Evolutionary conservation across 306 rosid species (phyloP).

Genomic region (Sphenostylis stenocarpa): DNA sequence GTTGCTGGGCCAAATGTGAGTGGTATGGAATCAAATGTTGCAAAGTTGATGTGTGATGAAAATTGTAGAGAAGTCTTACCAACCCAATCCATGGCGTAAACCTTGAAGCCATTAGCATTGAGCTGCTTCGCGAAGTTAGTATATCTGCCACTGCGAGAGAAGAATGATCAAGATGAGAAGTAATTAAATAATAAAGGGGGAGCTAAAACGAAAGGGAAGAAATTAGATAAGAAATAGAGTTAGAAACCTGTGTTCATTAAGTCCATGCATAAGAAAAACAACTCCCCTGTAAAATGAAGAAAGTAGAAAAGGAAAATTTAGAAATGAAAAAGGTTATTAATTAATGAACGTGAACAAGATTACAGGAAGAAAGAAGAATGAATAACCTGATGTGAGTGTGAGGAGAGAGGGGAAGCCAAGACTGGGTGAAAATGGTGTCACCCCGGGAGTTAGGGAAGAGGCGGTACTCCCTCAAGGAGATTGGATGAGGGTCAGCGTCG

Average conservation of each 20-base stretch:
- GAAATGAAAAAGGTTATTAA: too few relatives aligned
- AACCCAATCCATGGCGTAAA: constrained; percentile 88
- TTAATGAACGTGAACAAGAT: too few relatives aligned
- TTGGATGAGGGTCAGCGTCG: neutral
- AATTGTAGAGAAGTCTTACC: constrained; percentile 44
- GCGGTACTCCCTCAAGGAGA: neutral
- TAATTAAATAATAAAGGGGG: neutral
- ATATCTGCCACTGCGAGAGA: constrained; percentile 69
- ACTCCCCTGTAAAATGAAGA: constrained; percentile 44
- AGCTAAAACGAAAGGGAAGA: neutral
- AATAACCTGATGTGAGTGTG: neutral
- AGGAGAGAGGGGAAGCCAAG: constrained; percentile 43
- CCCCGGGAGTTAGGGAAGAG: constrained; percentile 40
- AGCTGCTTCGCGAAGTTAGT: constrained; percentile 66
- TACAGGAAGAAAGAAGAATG: neutral
- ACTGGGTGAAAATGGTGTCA: constrained; percentile 63
- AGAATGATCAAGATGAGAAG: neutral
- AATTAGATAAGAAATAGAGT: neutral
- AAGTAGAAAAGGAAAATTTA: too few relatives aligned
- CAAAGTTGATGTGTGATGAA: neutral
- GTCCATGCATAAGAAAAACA: constrained; percentile 75
- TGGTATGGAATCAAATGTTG: too few relatives aligned
- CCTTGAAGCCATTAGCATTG: constrained; percentile 76
- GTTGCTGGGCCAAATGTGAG: too few relatives aligned
- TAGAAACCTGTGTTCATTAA: constrained; percentile 83